Percentiles rank a stretch among this genome's conserved stretches.
phyloP scores from a whole-genome alignment of 805 yeast species.

The Candida chauliodis region DNA sequence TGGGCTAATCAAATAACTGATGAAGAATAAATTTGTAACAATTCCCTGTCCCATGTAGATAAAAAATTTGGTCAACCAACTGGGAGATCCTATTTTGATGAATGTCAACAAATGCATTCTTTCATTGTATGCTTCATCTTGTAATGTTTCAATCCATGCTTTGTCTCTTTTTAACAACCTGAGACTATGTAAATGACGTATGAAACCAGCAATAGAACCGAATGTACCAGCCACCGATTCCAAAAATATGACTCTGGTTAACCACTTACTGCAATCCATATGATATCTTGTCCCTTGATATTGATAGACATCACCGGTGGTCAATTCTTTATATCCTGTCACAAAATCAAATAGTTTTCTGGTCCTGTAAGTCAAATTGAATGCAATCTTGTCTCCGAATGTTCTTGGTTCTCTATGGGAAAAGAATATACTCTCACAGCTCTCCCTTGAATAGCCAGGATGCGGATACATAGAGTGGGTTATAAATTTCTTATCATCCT shows the following conservation, averaged over 20 bases:
- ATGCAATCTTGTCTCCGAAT: constrained; percentile 51
- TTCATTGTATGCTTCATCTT: constrained; percentile 76
- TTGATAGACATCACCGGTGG: constrained; percentile 25
- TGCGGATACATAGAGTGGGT: constrained; percentile 41
- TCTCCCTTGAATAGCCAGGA: constrained; percentile 26
- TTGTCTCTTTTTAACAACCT: constrained; percentile 60
- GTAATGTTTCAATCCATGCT: constrained; percentile 70
- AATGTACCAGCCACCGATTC: constrained; percentile 80
- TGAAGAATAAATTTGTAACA: constrained; percentile 62
- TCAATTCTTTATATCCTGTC: constrained; percentile 64
- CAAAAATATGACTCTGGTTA: constrained; percentile 56
- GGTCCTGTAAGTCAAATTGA: constrained; percentile 39
- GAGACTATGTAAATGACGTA: constrained; percentile 63
- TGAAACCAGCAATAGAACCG: constrained; percentile 70
- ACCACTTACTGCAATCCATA: constrained; percentile 64
- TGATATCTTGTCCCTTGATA: constrained; percentile 36
- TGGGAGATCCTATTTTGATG: constrained; percentile 60
- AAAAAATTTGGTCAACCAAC: constrained; percentile 41
- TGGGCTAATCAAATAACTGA: constrained; percentile 56
- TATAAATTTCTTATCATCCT: constrained; percentile 31
- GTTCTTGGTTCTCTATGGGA: constrained; percentile 51
- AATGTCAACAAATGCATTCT: constrained; percentile 73
- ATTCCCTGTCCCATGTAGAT: constrained; percentile 66
- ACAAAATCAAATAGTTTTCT: constrained; percentile 54
- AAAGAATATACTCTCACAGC: constrained; percentile 36